Evolutionary conservation across 2,329 filamentous ascomycete species (phyloP).

Genomic region (Harringtonia aguacate): DNA sequence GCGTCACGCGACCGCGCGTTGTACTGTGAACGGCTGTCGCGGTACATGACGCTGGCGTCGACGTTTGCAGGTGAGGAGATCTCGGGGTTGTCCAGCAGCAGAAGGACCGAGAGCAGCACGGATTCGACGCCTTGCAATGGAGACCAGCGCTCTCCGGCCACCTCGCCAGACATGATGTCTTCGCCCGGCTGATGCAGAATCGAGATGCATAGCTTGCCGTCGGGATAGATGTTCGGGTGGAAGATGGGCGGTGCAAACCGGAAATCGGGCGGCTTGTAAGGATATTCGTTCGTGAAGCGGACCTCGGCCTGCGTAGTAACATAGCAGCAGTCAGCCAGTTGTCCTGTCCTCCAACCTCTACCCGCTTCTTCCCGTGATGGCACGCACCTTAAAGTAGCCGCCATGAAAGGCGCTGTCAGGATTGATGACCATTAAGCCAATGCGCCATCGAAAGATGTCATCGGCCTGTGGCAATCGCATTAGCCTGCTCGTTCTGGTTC

Average conservation of each 20-base stretch:
- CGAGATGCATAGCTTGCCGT: constrained; percentile 89
- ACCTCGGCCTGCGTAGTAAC: constrained; percentile 61
- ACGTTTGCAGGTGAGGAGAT: constrained; percentile 91
- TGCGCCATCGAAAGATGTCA: constrained; percentile 79
- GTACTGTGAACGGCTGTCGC: constrained; percentile 62
- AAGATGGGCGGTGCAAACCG: constrained; percentile 69
- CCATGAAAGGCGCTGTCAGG: constrained; percentile 85
- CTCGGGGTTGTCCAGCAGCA: constrained; percentile 88
- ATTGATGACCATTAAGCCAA: constrained; percentile 88
- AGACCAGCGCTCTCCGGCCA: constrained; percentile 85
- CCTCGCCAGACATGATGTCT: constrained; percentile 84
- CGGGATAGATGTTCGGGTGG: constrained; percentile 89
- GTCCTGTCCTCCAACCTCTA: no score
- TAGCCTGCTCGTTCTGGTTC: background rate
- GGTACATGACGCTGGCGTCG: constrained; percentile 78
- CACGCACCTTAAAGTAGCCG: constrained; percentile 66
- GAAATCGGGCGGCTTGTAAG: constrained; percentile 81
- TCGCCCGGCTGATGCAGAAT: constrained; percentile 90
- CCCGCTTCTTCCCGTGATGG: background rate
- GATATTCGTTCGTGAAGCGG: constrained; percentile 81
- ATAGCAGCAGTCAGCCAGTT: background rate
- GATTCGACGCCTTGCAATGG: constrained; percentile 91
- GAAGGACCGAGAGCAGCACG: constrained; percentile 83
- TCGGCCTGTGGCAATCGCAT: constrained; percentile 28
- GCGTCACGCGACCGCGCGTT: constrained; percentile 57